Base-by-base conservation (phyloP, 106 monocot genomes). In the Acanthochlamys bracteata region DNA sequence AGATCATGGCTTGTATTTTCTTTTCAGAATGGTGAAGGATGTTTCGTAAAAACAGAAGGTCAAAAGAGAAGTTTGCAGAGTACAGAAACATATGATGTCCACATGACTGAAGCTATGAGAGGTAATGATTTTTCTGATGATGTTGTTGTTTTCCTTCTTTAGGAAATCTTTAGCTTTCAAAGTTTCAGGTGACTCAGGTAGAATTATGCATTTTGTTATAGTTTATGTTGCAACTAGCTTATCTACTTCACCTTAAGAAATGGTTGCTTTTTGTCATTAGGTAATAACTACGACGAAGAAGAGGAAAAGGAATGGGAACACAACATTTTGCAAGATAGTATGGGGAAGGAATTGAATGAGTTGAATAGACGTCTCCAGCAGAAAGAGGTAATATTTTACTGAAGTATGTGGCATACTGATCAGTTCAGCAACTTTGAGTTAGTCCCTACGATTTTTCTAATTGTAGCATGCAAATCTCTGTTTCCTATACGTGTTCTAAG, bases 321-420 rank as follows among this genome's bases (percentile, higher is more conserved):
- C 59, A 75, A 81, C 47, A 76, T 88, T 33, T 59, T 91, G 71
- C 91, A 98, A 81, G 83, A 98, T 76, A 80, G 73, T 15, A 85
- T 98, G 96, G 96, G 81, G 25, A 91, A 88, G 75, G 96, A 98
- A 71, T 81, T 98, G 68, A 91, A 85, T 73, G 96, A 92, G 63
- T 66, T 98, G 64, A 98, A 91, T 66, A 88, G 79, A 51, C 80
- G 77, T 15, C 73, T 98, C 23, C 83, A 98, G 61, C 84, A 98
- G 73, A 98, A 98, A 71, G 91, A 98, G 96, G 96, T 98, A 75
- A 45, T 62, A 14, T 24, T 27, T 10, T 25, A 26, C 59, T 69
- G 24, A 17, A 25, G 55, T 24, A 43, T 69, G 46, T 55, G 16
- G 15, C 20, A 13, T 0, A 55, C 8, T 55, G 20, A 20, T 20